Conservation (phyloP, 495 filamentous ascomycete genomes). For the Lineolata rhizophorae region DNA sequence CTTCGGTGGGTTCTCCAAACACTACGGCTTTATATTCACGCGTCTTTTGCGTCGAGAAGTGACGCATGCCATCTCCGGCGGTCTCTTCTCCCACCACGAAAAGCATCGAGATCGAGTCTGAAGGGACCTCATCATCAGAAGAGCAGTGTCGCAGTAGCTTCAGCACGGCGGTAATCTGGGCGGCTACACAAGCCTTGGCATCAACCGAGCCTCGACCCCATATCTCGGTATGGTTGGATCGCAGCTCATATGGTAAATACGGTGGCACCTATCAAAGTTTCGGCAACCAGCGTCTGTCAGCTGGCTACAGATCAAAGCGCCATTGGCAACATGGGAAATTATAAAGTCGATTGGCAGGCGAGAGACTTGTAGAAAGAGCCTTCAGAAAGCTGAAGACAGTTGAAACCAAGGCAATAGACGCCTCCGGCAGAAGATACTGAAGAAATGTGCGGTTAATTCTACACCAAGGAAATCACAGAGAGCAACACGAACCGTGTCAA, state of each 20-base stretch:
- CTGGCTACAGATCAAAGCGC: no score
- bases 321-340: no score
- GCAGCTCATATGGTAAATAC: conserved; percentile 41
- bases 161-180: conserved; percentile 44
- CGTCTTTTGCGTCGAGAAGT: conserved; percentile 27
- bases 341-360: no score
- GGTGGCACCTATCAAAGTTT: no score
- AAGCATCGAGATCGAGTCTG: conserved; percentile 39
- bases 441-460: no score
- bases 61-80: conserved; percentile 63
- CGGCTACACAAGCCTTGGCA: conserved; percentile 71
- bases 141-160: conserved; percentile 26
- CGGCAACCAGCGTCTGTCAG: no score
- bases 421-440: no score
- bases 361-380: no score
- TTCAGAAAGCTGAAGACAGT: no score
- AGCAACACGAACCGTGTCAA: conserved; percentile 29
- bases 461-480: not conserved
- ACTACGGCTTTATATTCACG: conserved; percentile 43
- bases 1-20: conserved; percentile 83
- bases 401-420: no score
- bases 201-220: conserved; percentile 72
- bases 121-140: conserved; percentile 12
- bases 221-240: conserved; percentile 22
- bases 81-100: conserved; percentile 83